Percentiles rank a stretch among this genome's conserved stretches.
Evolutionary conservation across 139 green algal genomes (phyloP).

Genomic region (Chloropicon primus): DNA sequence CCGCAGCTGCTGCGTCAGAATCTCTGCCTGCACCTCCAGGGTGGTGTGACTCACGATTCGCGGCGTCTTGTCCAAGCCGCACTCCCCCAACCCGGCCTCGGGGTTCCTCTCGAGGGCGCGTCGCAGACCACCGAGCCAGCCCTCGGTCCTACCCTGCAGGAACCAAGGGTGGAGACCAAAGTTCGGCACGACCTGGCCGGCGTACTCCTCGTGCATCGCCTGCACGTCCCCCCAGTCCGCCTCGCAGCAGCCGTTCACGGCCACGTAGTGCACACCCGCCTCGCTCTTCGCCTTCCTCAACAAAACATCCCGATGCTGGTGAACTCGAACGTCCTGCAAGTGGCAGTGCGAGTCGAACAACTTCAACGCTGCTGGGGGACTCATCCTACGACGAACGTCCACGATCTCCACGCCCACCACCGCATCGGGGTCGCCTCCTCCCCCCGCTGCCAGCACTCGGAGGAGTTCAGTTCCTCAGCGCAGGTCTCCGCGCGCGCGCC

Average conservation of each 20-base stretch:
- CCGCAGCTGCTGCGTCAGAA: constrained; percentile 30
- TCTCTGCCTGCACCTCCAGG: constrained; percentile 20
- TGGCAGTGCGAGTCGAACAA: constrained; percentile 23
- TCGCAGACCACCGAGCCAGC: not conserved
- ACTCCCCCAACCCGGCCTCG: constrained; percentile 27
- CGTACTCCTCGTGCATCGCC: not conserved
- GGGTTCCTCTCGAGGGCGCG: constrained; percentile 3
- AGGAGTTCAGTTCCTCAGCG: too few relatives aligned
- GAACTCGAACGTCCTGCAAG: constrained; percentile 1
- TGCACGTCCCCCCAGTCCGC: constrained; percentile 25
- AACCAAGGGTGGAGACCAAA: constrained; percentile 42
- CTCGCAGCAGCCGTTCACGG: constrained; percentile 18
- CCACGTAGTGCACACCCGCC: constrained; percentile 2
- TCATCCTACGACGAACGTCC: too few relatives aligned
- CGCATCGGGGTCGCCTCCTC: too few relatives aligned
- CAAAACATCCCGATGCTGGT: not conserved
- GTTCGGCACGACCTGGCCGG: constrained; percentile 22
- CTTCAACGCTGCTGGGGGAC: too few relatives aligned
- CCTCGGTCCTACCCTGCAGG: constrained; percentile 8
- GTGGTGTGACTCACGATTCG: constrained; percentile 16
- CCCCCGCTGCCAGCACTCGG: too few relatives aligned
- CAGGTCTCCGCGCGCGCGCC: too few relatives aligned
- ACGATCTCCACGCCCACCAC: too few relatives aligned
- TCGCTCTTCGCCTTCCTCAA: not conserved
- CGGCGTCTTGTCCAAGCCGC: constrained; percentile 27